Evolutionary conservation across 805 yeast species (phyloP), one percentile per base, ranked within the genome.

Genomic region (Millerozyma acaciae): DNA sequence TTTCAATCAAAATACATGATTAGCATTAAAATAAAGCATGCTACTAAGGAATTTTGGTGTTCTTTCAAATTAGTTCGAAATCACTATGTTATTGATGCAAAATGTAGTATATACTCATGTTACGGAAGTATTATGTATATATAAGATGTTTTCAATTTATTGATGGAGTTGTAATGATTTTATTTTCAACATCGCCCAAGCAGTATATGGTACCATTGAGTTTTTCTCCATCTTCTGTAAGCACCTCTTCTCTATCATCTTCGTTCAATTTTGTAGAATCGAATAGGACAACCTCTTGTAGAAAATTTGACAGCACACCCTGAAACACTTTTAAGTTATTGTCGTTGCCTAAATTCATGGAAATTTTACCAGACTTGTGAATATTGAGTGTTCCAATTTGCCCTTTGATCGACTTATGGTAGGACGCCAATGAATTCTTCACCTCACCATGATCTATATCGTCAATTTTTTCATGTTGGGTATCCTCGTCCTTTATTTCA

Each of bases 321-420:
- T 75, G 71, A 4, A 78, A 65, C 15, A 88, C 78, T 36, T 82
- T 86, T 28, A 66, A 44, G 70, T 80, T 72, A 3, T 74, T 67
- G 6, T 76, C 73, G 32, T 77, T 74, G 9, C 95, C 96, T 23
- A 90, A 62, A 39, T 76, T 73, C 55, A 89, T 72, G 3, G 94
- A 70, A 14, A 87, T 55, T 51, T 75, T 84, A 3, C 97, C 97
- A 1, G 96, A 85, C 48, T 80, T 75, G 55, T 89, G 96, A 28
- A 80, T 67, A 35, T 90, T 75, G 21, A 90, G 50, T 7, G 73
- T 68, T 5, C 97, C 97, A 23, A 87, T 68, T 34, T 67, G 67
- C 1, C 96, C 96, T 7, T 43, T 43, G 29, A 47, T 34, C 4
- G 33, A 32, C 9, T 40, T 44, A 7, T 34, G 38, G 7, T 26